Evolutionary conservation across 2,329 filamentous ascomycete species (phyloP), one percentile per base, ranked within the genome.

Genomic region (Trichoderma semiorbis): DNA sequence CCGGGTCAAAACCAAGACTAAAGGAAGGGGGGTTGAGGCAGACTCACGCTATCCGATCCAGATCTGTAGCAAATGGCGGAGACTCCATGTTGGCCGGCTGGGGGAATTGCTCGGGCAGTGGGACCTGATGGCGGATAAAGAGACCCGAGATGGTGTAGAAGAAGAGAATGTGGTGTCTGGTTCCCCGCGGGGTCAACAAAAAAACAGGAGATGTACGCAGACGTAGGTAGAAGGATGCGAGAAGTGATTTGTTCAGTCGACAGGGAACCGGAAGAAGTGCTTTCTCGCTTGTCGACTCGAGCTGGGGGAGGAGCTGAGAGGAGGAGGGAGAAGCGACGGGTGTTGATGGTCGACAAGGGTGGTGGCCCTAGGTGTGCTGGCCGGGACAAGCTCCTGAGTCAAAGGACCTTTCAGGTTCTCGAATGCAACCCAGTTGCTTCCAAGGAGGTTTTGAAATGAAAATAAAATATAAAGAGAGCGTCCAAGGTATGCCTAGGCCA

Each of bases 11-110:
- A 47, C 50, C 30, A 62, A 63, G 18, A 53, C 65, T 50, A 61
- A 30, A 24, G 32, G 57, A 65, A 43, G 55, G 70, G 55, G 70
- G 64, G 58, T 62, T 61, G 30, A 69, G 53, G 69, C 47, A 67
- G 47, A 71, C 72, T 73, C 63, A 73, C 72, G 62, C 68, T 73
- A 66, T 73, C 62, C 63, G 72, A 71, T 73, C 72, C 68, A 73
- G 69, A 67, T 73, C 72, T 73, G 68, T 50, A 73, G 72, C 58
- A 61, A 50, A 71, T 50, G 64, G 64, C 53, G 72, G 57, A 71
- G 66, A 57, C 55, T 73, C 72, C 72, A 73, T 73, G 62, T 55
- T 72, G 36, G 62, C 55, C 26, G 55, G 65, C 36, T 60, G 65
- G 69, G 69, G 69, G 34, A 39, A 72, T 43, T 69, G 50, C 63